phyloP scores from a whole-genome alignment of 1,139 yeast species.

The Hanseniaspora gamundiae region DNA sequence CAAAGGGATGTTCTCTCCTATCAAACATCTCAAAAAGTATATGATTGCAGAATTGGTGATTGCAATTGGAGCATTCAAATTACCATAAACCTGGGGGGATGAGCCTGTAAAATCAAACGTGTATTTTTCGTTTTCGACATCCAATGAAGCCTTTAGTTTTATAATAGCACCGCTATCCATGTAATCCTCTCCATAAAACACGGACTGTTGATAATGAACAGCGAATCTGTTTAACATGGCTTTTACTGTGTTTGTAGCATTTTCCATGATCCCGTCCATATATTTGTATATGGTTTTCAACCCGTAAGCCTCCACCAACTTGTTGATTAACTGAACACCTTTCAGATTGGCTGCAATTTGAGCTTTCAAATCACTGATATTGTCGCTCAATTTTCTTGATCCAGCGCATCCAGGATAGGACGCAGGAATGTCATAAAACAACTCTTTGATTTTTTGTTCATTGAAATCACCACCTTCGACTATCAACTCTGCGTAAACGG shows the following conservation, averaged over 20 bases:
- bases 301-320: slow-evolving; percentile 29
- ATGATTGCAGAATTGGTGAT: slow-evolving; percentile 72
- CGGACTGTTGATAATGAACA: slow-evolving; percentile 15
- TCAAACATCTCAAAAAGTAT: slow-evolving; percentile 64
- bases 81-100: slow-evolving; percentile 48
- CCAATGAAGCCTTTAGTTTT: slow-evolving; percentile 30
- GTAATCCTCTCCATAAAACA: slow-evolving; percentile 28
- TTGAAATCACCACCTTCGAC: slow-evolving; percentile 32
- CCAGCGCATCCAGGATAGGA: slow-evolving; percentile 35
- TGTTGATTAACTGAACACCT: slow-evolving; percentile 31
- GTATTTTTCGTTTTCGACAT: slow-evolving; percentile 28
- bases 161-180: slow-evolving; percentile 39
- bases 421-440: slow-evolving; percentile 31
- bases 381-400: slow-evolving; percentile 34
- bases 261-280: slow-evolving; percentile 35
- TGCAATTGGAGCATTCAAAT: slow-evolving; percentile 57
- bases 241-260: slow-evolving; percentile 32
- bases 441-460: slow-evolving; percentile 27
- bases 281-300: slow-evolving; percentile 28
- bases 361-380: slow-evolving; percentile 37
- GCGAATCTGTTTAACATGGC: slow-evolving; percentile 25
- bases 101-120: slow-evolving; percentile 38
- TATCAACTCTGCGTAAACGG: slow-evolving; percentile 32
- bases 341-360: slow-evolving; percentile 38
- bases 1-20: slow-evolving; percentile 67